Base-by-base conservation (phyloP, 2,329 filamentous ascomycete genomes). In the Diplodia corticola region DNA sequence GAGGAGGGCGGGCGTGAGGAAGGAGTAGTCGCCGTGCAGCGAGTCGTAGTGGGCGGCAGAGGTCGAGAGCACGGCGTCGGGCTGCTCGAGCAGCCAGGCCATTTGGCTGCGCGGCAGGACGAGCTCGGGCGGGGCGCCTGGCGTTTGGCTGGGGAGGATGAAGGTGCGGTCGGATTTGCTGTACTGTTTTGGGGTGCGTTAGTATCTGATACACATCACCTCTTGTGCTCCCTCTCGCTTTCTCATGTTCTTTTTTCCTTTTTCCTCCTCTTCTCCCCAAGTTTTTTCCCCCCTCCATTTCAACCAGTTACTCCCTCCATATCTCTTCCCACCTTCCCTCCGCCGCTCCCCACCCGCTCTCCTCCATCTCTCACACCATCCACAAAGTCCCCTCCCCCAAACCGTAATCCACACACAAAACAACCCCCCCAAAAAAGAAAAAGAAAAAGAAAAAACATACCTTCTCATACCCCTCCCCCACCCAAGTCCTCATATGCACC, bases 61-160 rank as follows among this genome's bases (percentile, higher is more conserved):
- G 2, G 73, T 72, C 63, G 74, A 79, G 12, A 80, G 70, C n/a
- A 80, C 70, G 33, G 70, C 66, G 60, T 82, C 80, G 2, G 81
- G 78, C 64, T 81, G 76, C 33, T 80, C 77, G 20, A 81, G 69
- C 53, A 82, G 73, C 80, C 80, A 82, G 17, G 64, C 49, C 63
- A 79, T 70, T 50, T 78, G 73, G 4, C 72, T 73, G 6, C 60
- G 68, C 12, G 79, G 78, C 5, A 80, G 66, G 4, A 80, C 68
- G 40, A 79, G 65, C 67, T 76, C 74, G 2, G 73, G 68, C 17
- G 57, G 35, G 59, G 69, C 67, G 15, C 73, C 72, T 1, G 74
- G 69, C 13, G 69, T 70, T 20, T 44, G 40, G 17, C 69, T 57
- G 20, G 73, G 73, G 5, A 75, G 67, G 24, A 76, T 70, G 65